phyloP scores from a whole-genome alignment of 2,329 filamentous ascomycete genomes.

The Alternaria panax region DNA sequence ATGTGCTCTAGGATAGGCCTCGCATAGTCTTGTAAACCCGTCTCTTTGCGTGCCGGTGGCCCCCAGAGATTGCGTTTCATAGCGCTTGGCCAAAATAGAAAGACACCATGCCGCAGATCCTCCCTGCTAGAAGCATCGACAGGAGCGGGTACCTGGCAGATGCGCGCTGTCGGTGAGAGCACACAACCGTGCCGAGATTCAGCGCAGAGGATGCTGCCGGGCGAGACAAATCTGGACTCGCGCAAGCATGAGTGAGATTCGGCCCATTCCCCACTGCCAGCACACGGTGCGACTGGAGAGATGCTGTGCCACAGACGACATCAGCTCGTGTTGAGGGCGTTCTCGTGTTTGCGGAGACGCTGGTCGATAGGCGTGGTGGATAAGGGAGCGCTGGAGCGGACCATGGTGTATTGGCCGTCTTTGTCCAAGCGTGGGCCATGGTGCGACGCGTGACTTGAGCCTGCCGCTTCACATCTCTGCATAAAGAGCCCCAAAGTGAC shows the following conservation, averaged over 20 bases:
- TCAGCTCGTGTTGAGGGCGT: slow-evolving; percentile 2
- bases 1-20: not conserved
- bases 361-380: slow-evolving; percentile 14
- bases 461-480: slow-evolving; percentile 21
- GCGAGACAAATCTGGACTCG: slow-evolving; percentile 6
- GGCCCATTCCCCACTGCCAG: slow-evolving; percentile 3
- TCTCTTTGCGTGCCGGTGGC: slow-evolving; percentile 22
- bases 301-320: slow-evolving; percentile 4
- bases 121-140: slow-evolving; percentile 35
- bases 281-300: not conserved
- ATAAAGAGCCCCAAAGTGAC: slow-evolving; percentile 14
- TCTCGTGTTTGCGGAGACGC: slow-evolving; percentile 10
- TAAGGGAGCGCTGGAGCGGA: slow-evolving; percentile 5
- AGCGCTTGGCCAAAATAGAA: slow-evolving; percentile 44
- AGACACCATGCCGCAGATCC: slow-evolving; percentile 41
- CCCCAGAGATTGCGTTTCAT: slow-evolving; percentile 43
- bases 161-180: slow-evolving; percentile 18
- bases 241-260: not conserved
- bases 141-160: slow-evolving; percentile 41
- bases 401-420: slow-evolving; percentile 12
- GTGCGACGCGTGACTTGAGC: slow-evolving; percentile 11
- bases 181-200: slow-evolving; percentile 18
- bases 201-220: slow-evolving; percentile 3
- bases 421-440: slow-evolving; percentile 13
- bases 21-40: not conserved